Conservation (phyloP, 345 rosid genomes). For the Eucalyptus virginea region DNA sequence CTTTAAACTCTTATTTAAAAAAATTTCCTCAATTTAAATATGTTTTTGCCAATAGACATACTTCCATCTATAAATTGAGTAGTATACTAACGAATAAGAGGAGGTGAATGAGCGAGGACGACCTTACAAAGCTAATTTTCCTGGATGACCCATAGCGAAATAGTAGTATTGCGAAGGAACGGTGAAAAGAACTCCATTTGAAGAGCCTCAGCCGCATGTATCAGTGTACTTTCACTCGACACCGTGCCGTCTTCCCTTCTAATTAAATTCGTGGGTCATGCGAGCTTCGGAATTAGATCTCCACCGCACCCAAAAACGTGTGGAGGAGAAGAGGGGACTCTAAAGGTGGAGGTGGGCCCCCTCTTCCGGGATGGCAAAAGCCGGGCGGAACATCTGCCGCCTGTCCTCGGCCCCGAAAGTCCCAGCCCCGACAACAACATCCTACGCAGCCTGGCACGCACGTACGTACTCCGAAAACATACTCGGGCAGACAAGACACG, state of each 20-base stretch:
- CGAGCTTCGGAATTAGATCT: neutral
- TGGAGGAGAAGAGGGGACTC: neutral
- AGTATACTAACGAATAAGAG: too few species aligned
- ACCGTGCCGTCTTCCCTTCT: rapidly evolving
- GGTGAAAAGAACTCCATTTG: too few species aligned
- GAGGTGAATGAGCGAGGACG: rapidly evolving
- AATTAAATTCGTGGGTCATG: neutral
- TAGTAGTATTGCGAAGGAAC: too few species aligned
- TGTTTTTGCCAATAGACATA: too few species aligned
- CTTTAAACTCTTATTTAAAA: too few species aligned
- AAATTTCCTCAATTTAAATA: too few species aligned
- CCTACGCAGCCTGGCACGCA: neutral
- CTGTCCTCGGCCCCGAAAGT: neutral
- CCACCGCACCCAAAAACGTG: neutral
- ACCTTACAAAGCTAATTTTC: too few species aligned
- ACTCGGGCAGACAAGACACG: neutral
- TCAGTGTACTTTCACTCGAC: rapidly evolving
- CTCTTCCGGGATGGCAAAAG: neutral
- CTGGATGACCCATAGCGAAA: too few species aligned
- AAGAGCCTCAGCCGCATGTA: too few species aligned
- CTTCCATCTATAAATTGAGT: too few species aligned
- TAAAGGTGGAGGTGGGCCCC: neutral
- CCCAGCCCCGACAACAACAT: neutral
- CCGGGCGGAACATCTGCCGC: neutral
- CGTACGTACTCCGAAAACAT: neutral